Percentiles rank a stretch among this genome's conserved stretches.
These are phyloP conservation scores for Pezicula radicicola DNA, from an alignment of 2,329 filamentous ascomycete genomes.

Conservation along the genomic window DNA sequence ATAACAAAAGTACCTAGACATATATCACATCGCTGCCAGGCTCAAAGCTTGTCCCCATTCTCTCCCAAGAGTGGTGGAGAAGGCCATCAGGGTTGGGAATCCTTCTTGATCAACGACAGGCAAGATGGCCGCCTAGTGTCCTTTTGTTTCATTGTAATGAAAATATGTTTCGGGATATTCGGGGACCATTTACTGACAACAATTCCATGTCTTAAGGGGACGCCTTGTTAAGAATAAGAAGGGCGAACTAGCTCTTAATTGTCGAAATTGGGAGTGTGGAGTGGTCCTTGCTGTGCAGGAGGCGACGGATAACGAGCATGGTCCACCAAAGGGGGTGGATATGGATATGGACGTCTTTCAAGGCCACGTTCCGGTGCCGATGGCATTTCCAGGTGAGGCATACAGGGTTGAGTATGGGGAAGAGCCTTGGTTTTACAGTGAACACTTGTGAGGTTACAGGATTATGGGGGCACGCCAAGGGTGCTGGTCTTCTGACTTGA, in stretches of 20 bases:
- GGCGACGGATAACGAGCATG: not conserved
- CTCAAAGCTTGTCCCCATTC: not conserved
- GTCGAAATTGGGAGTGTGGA: constrained; percentile 95
- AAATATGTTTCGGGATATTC: no score
- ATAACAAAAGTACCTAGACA: not conserved
- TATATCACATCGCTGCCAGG: not conserved
- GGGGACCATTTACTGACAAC: not conserved
- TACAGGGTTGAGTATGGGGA: constrained; percentile 17
- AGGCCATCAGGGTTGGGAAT: no score
- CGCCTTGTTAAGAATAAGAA: constrained; percentile 67
- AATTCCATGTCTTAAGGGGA: constrained; percentile 54
- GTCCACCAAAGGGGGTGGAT: constrained; percentile 9
- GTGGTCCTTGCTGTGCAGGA: constrained; percentile 65
- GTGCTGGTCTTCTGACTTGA: no score
- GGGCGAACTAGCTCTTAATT: constrained; percentile 71
- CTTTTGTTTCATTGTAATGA: no score
- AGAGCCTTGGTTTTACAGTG: constrained; percentile 23
- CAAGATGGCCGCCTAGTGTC: not conserved
- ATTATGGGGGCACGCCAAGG: no score
- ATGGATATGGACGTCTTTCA: constrained; percentile 45
- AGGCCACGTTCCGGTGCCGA: constrained; percentile 58
- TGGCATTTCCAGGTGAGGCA: constrained; percentile 52
- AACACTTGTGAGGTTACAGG: not conserved
- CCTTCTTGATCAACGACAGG: not conserved
- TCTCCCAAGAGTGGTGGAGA: not conserved